Evolutionary conservation across 805 yeast genomes (phyloP).

Genomic region (Suhomyces tanzawaensis): DNA sequence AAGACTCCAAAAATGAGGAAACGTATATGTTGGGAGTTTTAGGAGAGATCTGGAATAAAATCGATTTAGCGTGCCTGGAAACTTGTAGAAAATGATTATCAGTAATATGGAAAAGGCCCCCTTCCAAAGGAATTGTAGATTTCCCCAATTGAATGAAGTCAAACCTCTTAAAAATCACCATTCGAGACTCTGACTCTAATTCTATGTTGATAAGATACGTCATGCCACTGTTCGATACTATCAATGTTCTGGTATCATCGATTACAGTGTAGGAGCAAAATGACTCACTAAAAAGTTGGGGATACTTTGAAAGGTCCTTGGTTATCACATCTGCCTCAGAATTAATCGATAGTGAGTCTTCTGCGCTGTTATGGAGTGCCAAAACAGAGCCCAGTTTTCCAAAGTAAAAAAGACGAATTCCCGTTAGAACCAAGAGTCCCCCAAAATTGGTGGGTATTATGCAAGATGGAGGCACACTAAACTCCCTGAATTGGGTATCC

Average conservation of each 20-base stretch:
- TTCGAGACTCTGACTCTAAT: not conserved
- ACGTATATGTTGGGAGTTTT: constrained; percentile 26
- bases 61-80: constrained; percentile 30
- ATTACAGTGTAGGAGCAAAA: constrained; percentile 17
- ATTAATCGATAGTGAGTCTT: constrained; percentile 12
- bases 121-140: constrained; percentile 26
- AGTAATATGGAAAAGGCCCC: constrained; percentile 23
- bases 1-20: constrained; percentile 16
- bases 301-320: constrained; percentile 11
- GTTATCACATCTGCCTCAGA: constrained; percentile 16
- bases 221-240: constrained; percentile 29
- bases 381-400: constrained; percentile 16
- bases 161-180: constrained; percentile 13
- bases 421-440: constrained; percentile 29
- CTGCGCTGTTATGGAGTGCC: constrained; percentile 10
- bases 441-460: constrained; percentile 20
- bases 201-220: constrained; percentile 24
- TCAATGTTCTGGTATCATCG: constrained; percentile 26
- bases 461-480: constrained; percentile 29
- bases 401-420: constrained; percentile 27
- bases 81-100: constrained; percentile 28
- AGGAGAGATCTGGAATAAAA: constrained; percentile 25
- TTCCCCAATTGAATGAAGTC: constrained; percentile 25
- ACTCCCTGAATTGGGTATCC: constrained; percentile 25
- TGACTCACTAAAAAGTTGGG: constrained; percentile 1